Base-by-base conservation (phyloP, 495 filamentous ascomycete genomes). In the Neurospora africana region DNA sequence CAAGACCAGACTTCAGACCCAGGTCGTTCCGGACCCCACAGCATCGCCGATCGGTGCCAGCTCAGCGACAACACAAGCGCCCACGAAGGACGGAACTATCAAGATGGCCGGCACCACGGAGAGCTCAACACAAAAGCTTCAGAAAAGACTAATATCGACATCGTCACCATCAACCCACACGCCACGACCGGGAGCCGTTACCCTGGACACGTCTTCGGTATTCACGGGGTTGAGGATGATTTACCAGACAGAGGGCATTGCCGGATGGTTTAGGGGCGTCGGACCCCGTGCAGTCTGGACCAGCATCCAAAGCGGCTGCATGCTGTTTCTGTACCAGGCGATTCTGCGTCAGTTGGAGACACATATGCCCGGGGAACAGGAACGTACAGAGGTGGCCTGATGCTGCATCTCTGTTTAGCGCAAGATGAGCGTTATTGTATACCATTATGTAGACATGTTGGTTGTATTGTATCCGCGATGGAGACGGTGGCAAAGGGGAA, bases 271-370 rank as follows among this genome's bases (percentile, higher is more conserved):
- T 80, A 89, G 96, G 41, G 95, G 95, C 15, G 95, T 99, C 40
- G 95, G 93, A 6, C 95, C 95, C 10, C 88, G 95, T 39, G 89
- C 89, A 71, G 93, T 98, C n/a, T 99, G 95, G 95, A 98, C 95
- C 68, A 96, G 93, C 78, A 92, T 98, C 68, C 95, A 99, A 82
- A 95, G 92, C 77, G 92, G 95, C 33, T 97, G 94, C 68, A 99
- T 99, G 95, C 82, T 99, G 76, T 93, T 99, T 71, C 83, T 97
- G 81, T 99, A 99, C 80, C 96, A 98, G 82, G 90, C 88, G 71
- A 83, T 99, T 68, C 80, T 98, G 76, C 90, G 91, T 78, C 87
- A 89, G 83, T 84, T 97, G 75, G 92, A 93, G 69, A 72, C 79
- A 69, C 82, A 79, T 78, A 75, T 82, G 70, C 84, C 83, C 27